Evolutionary conservation across 805 yeast species (phyloP), one percentile per base, ranked within the genome.

Genomic region (Teunomyces aglyptinius): DNA sequence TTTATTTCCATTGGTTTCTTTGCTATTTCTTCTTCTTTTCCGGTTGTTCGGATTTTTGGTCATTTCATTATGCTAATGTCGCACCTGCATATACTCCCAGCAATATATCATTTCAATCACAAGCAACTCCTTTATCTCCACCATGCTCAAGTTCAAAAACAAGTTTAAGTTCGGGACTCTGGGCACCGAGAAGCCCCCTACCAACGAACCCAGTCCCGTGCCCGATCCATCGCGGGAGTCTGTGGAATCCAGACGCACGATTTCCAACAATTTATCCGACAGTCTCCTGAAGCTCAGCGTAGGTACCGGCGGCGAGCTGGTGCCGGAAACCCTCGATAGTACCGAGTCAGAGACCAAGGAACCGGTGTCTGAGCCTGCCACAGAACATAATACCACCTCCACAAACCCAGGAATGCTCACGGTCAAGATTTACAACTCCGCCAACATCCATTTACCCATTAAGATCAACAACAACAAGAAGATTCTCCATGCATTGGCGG

Each of bases 381-480:
- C 18, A 6, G 48, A 49, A 20, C 24, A 26, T 5, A 24, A 36
- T 13, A 29, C 38, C 41, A 28, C 49, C 31, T 35, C 44, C 26
- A 28, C 36, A 7, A 38, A 38, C 16, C 90, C 92, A 0, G 96
- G 96, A 2, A 71, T 87, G 24, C 74, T 89, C 54, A 86, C 91
- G 0, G 84, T 89, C 22, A 86, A 87, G 59, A 77, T 89, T 8
- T 87, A 87, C 59, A 79, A 81, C 33, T 87, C 91, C 31, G 76
- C 78, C 48, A 80, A 81, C 43, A 76, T 89, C 52, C 73, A 73
- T 40, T 74, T 90, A 42, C 96, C 97, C 4, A 80, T 86, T 40
- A 80, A 81, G 22, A 72, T 86, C 48, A 81, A 80, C 47, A 80
- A 84, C 47, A 85, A 81, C 64, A 80, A 78, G 56, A 82, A 76